Conservation (phyloP, 352 stramenopile species). For the Phytophthora cryptogea region DNA sequence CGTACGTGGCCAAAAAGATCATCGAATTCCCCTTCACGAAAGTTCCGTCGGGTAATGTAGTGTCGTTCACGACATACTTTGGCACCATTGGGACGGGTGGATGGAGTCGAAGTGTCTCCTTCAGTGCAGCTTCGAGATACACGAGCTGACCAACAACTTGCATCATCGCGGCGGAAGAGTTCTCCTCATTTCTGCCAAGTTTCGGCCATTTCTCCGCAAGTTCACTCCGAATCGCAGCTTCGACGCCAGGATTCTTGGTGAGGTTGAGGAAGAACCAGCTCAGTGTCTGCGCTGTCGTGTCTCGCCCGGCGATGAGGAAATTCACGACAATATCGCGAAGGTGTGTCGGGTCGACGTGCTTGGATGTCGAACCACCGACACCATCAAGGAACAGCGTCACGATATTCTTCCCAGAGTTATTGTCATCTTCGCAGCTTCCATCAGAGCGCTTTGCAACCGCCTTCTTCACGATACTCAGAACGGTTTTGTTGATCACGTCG, state of each 20-base stretch:
- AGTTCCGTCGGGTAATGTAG: slow-evolving; percentile 60
- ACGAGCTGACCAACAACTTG: slow-evolving; percentile 34
- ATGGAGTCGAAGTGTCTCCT: slow-evolving; percentile 60
- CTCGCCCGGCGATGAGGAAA: slow-evolving; percentile 77
- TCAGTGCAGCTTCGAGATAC: slow-evolving; percentile 54
- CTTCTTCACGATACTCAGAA: slow-evolving; percentile 45
- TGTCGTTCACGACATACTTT: slow-evolving; percentile 43
- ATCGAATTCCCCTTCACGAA: slow-evolving; percentile 31
- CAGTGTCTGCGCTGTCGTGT: slow-evolving; percentile 74
- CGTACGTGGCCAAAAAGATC: slow-evolving; percentile 43
- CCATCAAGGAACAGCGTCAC: slow-evolving; percentile 32
- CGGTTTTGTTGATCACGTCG: slow-evolving; percentile 37
- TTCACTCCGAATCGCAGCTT: slow-evolving; percentile 46
- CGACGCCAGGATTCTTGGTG: slow-evolving; percentile 47
- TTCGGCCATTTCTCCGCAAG: slow-evolving; percentile 28
- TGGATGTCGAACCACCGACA: slow-evolving; percentile 4
- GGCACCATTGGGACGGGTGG: slow-evolving; percentile 51
- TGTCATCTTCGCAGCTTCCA: background rate
- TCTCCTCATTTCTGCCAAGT: background rate
- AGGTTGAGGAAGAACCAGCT: slow-evolving; percentile 74
- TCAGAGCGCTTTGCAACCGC: slow-evolving; percentile 24
- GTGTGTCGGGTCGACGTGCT: slow-evolving; percentile 31
- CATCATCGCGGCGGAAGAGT: slow-evolving; percentile 13
- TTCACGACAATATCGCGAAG: slow-evolving; percentile 78
- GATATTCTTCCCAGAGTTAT: slow-evolving; percentile 9